Percentiles rank a stretch among this genome's conserved stretches.
Conservation (phyloP, 176 grass and related monocot species). For the Ampelocalamus luodianensis region DNA sequence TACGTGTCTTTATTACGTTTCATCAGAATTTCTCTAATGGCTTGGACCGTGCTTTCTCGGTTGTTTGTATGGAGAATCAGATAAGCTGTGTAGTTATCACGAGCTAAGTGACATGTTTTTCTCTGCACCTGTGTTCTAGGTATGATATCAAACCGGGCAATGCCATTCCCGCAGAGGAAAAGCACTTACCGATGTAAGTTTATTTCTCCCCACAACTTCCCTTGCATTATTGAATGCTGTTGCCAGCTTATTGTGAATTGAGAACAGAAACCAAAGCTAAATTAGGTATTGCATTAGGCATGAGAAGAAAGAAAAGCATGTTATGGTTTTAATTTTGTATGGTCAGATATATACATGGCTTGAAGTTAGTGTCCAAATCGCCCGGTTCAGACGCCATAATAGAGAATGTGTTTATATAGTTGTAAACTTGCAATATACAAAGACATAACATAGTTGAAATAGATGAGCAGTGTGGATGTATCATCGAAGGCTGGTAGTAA, state of each 20-base stretch:
- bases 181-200: conserved; percentile 77
- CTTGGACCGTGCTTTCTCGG: not conserved
- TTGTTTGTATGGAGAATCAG: not conserved
- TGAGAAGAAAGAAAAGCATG: not conserved
- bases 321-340: not conserved
- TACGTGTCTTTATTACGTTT: not conserved
- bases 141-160: conserved; percentile 70
- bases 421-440: not conserved
- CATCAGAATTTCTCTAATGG: not conserved
- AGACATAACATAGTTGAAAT: too few species aligned
- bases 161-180: conserved; percentile 75
- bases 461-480: too few species aligned
- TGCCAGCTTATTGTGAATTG: not conserved
- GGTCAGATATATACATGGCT: not conserved
- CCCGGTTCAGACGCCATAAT: not conserved
- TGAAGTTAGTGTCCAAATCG: not conserved
- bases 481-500: not conserved
- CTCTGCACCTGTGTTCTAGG: conserved; percentile 35
- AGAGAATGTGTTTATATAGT: not conserved
- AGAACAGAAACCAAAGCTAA: not conserved
- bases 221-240: not conserved
- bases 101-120: conserved; percentile 25
- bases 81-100: not conserved
- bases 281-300: not conserved
- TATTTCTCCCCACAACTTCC: not conserved